Evolutionary conservation across 1,139 yeast species (phyloP).

Genomic region (Taphrina wiesneri): DNA sequence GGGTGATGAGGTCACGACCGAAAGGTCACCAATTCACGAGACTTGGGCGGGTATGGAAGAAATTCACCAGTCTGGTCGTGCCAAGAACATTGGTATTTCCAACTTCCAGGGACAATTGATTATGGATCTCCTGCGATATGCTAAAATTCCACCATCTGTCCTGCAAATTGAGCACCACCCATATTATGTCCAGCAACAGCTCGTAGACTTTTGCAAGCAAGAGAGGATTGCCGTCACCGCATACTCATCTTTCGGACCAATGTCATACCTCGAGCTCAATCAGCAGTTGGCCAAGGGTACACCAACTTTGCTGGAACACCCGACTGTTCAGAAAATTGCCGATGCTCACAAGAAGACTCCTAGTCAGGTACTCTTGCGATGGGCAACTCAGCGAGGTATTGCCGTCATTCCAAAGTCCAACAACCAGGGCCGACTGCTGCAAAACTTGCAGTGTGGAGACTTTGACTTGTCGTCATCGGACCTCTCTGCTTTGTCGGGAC

Average conservation of each 20-base stretch:
- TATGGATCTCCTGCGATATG: constrained; percentile 71
- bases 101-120: constrained; percentile 76
- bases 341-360: constrained; percentile 53
- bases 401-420: constrained; percentile 74
- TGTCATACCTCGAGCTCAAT: constrained; percentile 43
- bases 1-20: constrained; percentile 47
- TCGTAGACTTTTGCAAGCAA: constrained; percentile 35
- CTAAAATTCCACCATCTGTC: constrained; percentile 72
- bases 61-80: constrained; percentile 59
- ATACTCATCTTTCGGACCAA: constrained; percentile 40
- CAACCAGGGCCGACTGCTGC: constrained; percentile 59
- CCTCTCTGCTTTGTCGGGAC: constrained; percentile 49
- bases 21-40: constrained; percentile 48
- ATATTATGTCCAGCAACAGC: constrained; percentile 38
- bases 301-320: constrained; percentile 50
- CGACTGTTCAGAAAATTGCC: constrained; percentile 57
- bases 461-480: constrained; percentile 61
- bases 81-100: constrained; percentile 70
- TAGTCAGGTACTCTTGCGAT: constrained; percentile 69
- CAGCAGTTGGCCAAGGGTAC: constrained; percentile 41
- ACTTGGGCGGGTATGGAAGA: constrained; percentile 73
- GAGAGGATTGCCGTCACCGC: constrained; percentile 39
- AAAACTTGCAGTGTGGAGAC: constrained; percentile 57
- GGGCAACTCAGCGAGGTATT: constrained; percentile 63
- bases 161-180: constrained; percentile 72